Percentiles rank a stretch among this genome's conserved stretches.
phyloP scores from a whole-genome alignment of 805 yeast species.

The Candida morakotiae region DNA sequence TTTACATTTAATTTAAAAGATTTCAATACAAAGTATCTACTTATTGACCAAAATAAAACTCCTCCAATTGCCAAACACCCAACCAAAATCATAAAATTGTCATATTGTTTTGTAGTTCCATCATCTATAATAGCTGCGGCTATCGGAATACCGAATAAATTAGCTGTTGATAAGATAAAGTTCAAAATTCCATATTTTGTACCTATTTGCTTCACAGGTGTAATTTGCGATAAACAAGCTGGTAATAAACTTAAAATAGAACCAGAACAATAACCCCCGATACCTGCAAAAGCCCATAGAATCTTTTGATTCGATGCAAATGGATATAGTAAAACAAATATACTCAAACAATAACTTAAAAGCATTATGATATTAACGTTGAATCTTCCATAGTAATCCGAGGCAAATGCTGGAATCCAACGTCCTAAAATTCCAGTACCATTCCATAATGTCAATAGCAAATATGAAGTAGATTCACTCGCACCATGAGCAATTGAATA shows the following conservation, averaged over 20 bases:
- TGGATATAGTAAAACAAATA: conserved; percentile 31
- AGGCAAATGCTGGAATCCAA: conserved; percentile 25
- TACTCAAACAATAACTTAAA: conserved; percentile 17
- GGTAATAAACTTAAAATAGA: conserved; percentile 34
- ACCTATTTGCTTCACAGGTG: conserved; percentile 36
- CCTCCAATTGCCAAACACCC: conserved; percentile 26
- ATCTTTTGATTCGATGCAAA: conserved; percentile 23
- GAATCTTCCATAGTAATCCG: conserved; percentile 26
- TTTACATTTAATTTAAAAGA: conserved; percentile 15
- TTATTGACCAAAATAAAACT: conserved; percentile 21
- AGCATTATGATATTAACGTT: conserved; percentile 32
- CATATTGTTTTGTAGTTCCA: conserved; percentile 22
- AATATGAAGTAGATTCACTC: conserved; percentile 22
- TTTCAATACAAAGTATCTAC: conserved; percentile 21
- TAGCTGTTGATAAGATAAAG: conserved; percentile 26
- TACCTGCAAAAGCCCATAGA: conserved; percentile 28
- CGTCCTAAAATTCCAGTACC: conserved; percentile 28
- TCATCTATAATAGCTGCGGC: conserved; percentile 28
- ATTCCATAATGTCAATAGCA: conserved; percentile 26
- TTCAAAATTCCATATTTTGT: conserved; percentile 32
- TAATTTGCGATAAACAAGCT: conserved; percentile 57
- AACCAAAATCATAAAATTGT: conserved; percentile 28
- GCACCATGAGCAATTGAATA: conserved; percentile 31
- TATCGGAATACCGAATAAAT: conserved; percentile 30
- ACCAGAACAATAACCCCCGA: conserved; percentile 34